phyloP scores from a whole-genome alignment of 2,329 filamentous ascomycete genomes.

The Aspergillus floridensis region DNA sequence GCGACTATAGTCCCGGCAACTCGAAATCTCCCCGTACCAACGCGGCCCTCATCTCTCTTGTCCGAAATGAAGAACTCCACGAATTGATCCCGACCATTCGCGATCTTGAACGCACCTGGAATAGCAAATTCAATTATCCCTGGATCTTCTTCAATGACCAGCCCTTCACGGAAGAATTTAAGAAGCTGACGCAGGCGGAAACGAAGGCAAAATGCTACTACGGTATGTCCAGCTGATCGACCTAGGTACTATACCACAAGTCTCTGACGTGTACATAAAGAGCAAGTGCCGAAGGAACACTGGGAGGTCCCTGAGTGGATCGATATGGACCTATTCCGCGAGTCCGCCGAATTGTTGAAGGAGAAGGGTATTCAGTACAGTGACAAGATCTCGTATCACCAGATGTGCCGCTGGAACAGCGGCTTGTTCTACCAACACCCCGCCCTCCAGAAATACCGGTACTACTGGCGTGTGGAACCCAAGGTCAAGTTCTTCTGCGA shows the following conservation, averaged over 20 bases:
- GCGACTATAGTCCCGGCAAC: slow-evolving; percentile 75
- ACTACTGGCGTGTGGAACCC: slow-evolving; percentile 98
- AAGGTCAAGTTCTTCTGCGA: slow-evolving; percentile 99
- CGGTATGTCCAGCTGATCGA: slow-evolving; percentile 50
- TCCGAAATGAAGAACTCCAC: slow-evolving; percentile 84
- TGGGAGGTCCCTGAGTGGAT: slow-evolving; percentile 94
- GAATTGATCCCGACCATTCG: slow-evolving; percentile 84
- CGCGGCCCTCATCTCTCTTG: slow-evolving; percentile 85
- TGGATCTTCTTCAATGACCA: slow-evolving; percentile 99
- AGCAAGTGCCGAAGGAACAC: slow-evolving; percentile 89
- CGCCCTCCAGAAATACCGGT: slow-evolving; percentile 75
- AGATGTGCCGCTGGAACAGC: slow-evolving; percentile 99
- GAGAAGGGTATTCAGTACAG: slow-evolving; percentile 90
- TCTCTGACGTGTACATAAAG: slow-evolving; percentile 44
- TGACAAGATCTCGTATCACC: slow-evolving; percentile 84
- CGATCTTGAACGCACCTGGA: slow-evolving; percentile 93
- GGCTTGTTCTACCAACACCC: slow-evolving; percentile 97
- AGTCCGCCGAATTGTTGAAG: slow-evolving; percentile 78
- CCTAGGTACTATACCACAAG: background rate
- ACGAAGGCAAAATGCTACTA: slow-evolving; percentile 89
- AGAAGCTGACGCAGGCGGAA: slow-evolving; percentile 70
- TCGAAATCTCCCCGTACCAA: slow-evolving; percentile 80
- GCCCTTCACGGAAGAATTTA: slow-evolving; percentile 92
- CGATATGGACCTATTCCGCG: slow-evolving; percentile 77
- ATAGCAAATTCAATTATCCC: slow-evolving; percentile 98